Percentiles rank a stretch among this genome's conserved stretches.
phyloP scores from a whole-genome alignment of 2,329 filamentous ascomycete species.

The Hysterium pulicare region DNA sequence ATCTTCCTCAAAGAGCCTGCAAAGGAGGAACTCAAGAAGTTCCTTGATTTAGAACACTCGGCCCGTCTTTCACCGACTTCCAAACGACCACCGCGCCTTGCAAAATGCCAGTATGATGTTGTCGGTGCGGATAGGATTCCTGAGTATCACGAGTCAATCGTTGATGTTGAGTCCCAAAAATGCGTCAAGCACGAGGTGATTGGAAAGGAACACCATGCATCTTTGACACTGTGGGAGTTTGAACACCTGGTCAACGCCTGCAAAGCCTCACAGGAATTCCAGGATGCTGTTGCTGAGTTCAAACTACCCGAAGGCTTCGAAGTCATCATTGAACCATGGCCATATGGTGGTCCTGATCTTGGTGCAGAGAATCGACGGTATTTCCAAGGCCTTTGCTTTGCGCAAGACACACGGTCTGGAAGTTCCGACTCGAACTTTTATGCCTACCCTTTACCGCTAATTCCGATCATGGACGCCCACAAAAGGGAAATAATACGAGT shows the following conservation, averaged over 20 bases:
- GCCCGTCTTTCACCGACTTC: constrained; percentile 37
- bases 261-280: constrained; percentile 51
- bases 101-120: constrained; percentile 56
- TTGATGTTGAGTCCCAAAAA: constrained; percentile 45
- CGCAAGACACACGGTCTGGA: constrained; percentile 43
- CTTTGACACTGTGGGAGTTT: constrained; percentile 45
- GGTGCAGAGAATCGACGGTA: constrained; percentile 49
- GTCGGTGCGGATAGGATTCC: constrained; percentile 51
- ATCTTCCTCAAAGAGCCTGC: constrained; percentile 52
- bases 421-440: constrained; percentile 44
- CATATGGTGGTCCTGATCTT: constrained; percentile 53
- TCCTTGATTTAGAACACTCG: constrained; percentile 47
- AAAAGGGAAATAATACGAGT: constrained; percentile 34
- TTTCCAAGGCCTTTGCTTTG: constrained; percentile 56
- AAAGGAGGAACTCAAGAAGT: constrained; percentile 48
- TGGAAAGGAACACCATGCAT: constrained; percentile 47
- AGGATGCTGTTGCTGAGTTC: constrained; percentile 50
- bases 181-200: constrained; percentile 46
- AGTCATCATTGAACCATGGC: constrained; percentile 55
- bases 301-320: constrained; percentile 55
- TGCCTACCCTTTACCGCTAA: constrained; percentile 37
- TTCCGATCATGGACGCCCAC: constrained; percentile 36
- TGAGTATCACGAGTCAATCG: constrained; percentile 54
- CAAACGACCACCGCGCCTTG: constrained; percentile 48
- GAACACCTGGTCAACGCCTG: constrained; percentile 38